phyloP scores from a whole-genome alignment of 352 stramenopile species.

The Plasmopara viticola region DNA sequence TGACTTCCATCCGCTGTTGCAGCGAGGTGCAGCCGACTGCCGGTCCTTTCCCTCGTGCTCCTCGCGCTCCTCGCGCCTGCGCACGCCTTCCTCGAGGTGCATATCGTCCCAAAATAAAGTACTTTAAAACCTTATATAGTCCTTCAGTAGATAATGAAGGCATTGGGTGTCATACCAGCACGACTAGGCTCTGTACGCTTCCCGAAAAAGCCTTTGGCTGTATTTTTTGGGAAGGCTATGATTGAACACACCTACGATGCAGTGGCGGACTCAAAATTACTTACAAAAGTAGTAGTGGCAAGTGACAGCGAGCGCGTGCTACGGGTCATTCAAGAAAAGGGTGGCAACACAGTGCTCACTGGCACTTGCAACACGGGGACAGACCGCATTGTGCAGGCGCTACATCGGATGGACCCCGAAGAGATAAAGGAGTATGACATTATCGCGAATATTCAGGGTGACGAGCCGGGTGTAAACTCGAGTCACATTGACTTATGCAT shows the following conservation, averaged over 20 bases:
- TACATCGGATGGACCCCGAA: conserved; percentile 30
- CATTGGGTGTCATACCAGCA: conserved; percentile 73
- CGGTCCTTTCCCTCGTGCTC: conserved; percentile 38
- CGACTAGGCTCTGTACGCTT: conserved; percentile 70
- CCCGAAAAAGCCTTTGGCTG: conserved; percentile 63
- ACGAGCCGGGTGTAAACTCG: conserved; percentile 77
- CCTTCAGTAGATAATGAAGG: conserved; percentile 30
- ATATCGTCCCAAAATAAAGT: conserved; percentile 18
- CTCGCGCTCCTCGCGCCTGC: conserved; percentile 39
- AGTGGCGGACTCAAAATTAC: conserved; percentile 34
- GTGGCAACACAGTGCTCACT: conserved; percentile 53
- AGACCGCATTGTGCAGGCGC: conserved; percentile 64
- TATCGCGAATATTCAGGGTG: conserved; percentile 81
- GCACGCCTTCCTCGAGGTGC: conserved; percentile 51
- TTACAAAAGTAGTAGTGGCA: conserved; percentile 71
- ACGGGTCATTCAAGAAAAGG: conserved; percentile 35
- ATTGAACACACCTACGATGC: conserved; percentile 80
- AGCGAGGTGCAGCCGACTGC: conserved; percentile 29
- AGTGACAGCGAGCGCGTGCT: conserved; percentile 67
- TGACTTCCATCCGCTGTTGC: conserved; percentile 15
- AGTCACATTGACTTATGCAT: conserved; percentile 71
- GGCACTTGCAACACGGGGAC: conserved; percentile 64
- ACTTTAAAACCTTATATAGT: conserved; percentile 8
- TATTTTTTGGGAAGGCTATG: conserved; percentile 79
- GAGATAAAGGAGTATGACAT: conserved; percentile 60